Evolutionary conservation across 2,329 filamentous ascomycete species (phyloP).

Genomic region (Balansia obtecta): DNA sequence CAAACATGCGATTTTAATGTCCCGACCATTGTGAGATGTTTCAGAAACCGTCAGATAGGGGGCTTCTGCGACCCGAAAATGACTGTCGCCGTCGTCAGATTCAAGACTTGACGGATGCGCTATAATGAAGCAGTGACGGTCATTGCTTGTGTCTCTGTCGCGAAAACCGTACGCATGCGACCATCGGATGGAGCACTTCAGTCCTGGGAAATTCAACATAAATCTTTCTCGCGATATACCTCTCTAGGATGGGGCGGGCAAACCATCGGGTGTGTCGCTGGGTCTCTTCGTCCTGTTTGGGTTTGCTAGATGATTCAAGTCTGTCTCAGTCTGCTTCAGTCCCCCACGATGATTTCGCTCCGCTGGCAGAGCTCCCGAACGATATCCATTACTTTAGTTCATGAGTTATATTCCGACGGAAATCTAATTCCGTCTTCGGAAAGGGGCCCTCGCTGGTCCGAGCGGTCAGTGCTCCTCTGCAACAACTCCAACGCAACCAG

Average conservation of each 20-base stretch:
- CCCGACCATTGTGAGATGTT: neutral
- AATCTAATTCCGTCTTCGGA: neutral
- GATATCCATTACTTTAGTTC: neutral
- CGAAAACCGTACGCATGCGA: neutral
- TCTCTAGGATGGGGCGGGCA: neutral
- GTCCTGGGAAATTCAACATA: too few species aligned
- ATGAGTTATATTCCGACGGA: neutral
- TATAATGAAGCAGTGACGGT: neutral
- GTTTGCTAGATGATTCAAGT: slow-evolving; percentile 2
- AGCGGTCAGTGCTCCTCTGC: too few species aligned
- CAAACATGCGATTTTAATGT: neutral
- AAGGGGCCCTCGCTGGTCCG: too few species aligned
- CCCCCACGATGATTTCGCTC: neutral
- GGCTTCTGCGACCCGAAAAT: neutral
- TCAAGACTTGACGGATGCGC: neutral
- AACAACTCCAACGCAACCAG: too few species aligned
- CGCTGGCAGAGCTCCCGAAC: neutral
- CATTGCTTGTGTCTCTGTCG: neutral
- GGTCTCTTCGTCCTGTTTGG: neutral
- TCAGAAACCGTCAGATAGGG: neutral
- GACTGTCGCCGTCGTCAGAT: neutral
- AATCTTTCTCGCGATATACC: neutral
- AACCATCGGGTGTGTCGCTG: neutral
- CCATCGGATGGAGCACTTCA: too few species aligned
- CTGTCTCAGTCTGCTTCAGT: neutral